Conservation (phyloP, 2,329 filamentous ascomycete genomes). For the Aspergillus brasiliensis region DNA sequence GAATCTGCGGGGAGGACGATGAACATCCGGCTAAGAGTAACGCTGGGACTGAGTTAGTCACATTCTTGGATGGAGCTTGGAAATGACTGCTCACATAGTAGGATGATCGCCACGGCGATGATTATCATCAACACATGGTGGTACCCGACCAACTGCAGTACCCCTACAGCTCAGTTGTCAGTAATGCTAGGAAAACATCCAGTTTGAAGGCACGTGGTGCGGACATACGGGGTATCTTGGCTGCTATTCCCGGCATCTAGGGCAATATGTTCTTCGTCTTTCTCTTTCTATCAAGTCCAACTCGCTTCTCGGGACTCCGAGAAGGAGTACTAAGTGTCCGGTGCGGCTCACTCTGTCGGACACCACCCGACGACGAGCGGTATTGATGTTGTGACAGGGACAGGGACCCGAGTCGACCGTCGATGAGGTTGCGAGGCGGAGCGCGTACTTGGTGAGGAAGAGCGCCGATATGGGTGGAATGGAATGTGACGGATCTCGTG, state of each 20-base stretch:
- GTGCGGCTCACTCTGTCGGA: constrained; percentile 11
- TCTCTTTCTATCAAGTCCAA: constrained; percentile 18
- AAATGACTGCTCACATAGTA: constrained; percentile 72
- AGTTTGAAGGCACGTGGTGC: constrained; percentile 26
- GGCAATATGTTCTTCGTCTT: constrained; percentile 11
- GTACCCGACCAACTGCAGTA: constrained; percentile 66
- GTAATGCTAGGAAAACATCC: neutral
- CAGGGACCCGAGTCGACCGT: neutral
- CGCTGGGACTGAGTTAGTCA: constrained; percentile 56
- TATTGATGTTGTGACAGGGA: neutral
- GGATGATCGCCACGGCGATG: constrained; percentile 88
- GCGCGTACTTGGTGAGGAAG: neutral
- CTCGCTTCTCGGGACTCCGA: constrained; percentile 46
- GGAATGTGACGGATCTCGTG: constrained; percentile 30
- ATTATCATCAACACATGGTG: constrained; percentile 95
- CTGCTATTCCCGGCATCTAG: constrained; percentile 8
- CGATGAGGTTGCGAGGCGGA: neutral
- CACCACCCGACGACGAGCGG: neutral
- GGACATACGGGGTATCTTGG: constrained; percentile 25
- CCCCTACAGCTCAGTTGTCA: constrained; percentile 41
- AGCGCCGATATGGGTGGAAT: constrained; percentile 14
- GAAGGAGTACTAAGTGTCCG: constrained; percentile 34
- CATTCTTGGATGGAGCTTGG: constrained; percentile 13
- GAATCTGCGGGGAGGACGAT: constrained; percentile 91
- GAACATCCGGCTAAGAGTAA: constrained; percentile 93